Percentiles rank a stretch among this genome's conserved stretches.
Evolutionary conservation across 2,329 filamentous ascomycete genomes (phyloP).

Genomic region (Pseudogymnoascus sp.): DNA sequence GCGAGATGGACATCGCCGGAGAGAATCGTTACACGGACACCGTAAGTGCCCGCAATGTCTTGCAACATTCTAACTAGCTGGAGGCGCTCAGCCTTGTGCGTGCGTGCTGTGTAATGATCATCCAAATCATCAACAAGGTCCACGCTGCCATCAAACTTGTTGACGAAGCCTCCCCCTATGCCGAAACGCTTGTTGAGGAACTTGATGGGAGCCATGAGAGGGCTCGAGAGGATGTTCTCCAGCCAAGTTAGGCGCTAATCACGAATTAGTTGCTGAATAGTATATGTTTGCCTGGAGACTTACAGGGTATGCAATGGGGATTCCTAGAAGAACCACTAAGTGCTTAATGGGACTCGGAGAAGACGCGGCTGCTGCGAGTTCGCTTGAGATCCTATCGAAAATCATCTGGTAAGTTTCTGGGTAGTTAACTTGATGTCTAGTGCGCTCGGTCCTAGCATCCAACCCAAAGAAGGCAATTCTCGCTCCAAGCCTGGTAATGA

Average conservation of each 20-base stretch:
- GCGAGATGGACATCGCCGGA: conserved; percentile 91
- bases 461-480: conserved; percentile 79
- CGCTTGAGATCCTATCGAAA: conserved; percentile 65
- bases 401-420: conserved; percentile 81
- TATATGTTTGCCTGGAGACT: conserved; percentile 36
- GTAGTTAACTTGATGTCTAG: conserved; percentile 90
- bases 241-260: conserved; percentile 79
- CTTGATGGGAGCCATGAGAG: conserved; percentile 79
- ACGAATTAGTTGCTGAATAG: conserved; percentile 16
- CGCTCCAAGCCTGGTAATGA: conserved; percentile 77
- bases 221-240: conserved; percentile 82
- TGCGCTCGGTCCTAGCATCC: conserved; percentile 91
- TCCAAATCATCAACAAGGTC: conserved; percentile 89
- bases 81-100: conserved; percentile 83
- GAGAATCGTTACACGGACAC: conserved; percentile 82
- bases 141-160: conserved; percentile 86
- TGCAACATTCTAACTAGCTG: conserved; percentile 74
- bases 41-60: conserved; percentile 74
- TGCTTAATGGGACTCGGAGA: conserved; percentile 76
- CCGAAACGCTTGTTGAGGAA: conserved; percentile 88
- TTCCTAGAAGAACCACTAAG: conserved; percentile 76
- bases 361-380: conserved; percentile 60
- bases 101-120: conserved; percentile 89
- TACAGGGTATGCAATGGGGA: conserved; percentile 77
- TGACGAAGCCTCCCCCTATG: conserved; percentile 78